Evolutionary conservation across 192 early-diverging fungal genomes (phyloP), one percentile per base, ranked within the genome.

Genomic region (Kappamyces sp.): DNA sequence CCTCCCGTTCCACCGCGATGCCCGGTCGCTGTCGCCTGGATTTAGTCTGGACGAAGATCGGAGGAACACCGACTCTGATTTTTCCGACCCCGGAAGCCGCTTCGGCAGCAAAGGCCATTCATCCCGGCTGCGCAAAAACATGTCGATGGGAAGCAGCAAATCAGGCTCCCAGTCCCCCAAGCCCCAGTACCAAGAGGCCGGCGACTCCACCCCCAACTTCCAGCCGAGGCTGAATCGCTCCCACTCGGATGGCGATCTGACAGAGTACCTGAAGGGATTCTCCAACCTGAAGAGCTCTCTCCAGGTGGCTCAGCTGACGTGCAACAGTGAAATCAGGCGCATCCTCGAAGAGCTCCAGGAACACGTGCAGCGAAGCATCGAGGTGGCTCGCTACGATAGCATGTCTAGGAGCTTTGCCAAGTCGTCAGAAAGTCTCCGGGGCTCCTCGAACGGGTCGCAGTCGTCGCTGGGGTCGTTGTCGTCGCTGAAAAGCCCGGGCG

Each of bases 341-440:
- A 82, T 88, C 52, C 80, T 90, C 34, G 66, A 78, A 40, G 86
- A 83, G 44, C 68, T 89, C 2, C 78, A 81, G 55, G 79, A 83
- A 41, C 80, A 77, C 43, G 87, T 89, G 5, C 87, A 91, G 52
- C 71, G 67, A 32, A 71, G 74, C 7, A 58, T 71, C 38, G 68
- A 65, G 44, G 23, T 23, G 23, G 23, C 23, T 23, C 23, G 23
- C 23, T 23, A 23, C 23, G 23, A 23, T 23, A 23, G 23, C 23
- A 23, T 23, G 23, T 23, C 23, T 23, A 23, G 23, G 23, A 23
- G 23, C 23, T 23, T 23, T 23, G 23, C 23, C 23, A 23, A 23
- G 23, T 23, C 23, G 23, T 23, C 23, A 23, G 23, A 23, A 23
- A 23, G 23, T 23, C 23, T 23, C 23, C 23, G 23, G 23, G 23